Evolutionary conservation across 2,329 filamentous ascomycete species (phyloP).

Genomic region (Laburnicola sp.): DNA sequence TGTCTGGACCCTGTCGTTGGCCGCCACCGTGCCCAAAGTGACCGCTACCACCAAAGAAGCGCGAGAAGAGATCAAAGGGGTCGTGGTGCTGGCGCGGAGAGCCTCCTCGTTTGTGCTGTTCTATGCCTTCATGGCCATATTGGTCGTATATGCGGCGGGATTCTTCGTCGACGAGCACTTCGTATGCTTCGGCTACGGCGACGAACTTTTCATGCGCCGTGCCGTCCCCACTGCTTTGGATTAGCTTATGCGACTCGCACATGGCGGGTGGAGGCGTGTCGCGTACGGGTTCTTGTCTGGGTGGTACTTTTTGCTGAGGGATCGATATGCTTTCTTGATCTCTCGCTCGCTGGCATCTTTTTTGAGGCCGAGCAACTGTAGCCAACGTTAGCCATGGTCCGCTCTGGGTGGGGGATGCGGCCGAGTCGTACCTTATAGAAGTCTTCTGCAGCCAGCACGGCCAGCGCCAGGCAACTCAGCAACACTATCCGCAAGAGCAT

Average conservation of each 20-base stretch:
- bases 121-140: constrained; percentile 87
- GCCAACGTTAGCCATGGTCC: constrained; percentile 17
- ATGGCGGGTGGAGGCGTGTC: constrained; percentile 17
- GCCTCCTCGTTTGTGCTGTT: constrained; percentile 76
- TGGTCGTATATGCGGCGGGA: constrained; percentile 90
- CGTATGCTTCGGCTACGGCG: constrained; percentile 92
- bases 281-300: constrained; percentile 96
- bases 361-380: constrained; percentile 76
- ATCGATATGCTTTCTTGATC: constrained; percentile 91
- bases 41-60: constrained; percentile 91
- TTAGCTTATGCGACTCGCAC: constrained; percentile 13
- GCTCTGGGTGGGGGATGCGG: background rate
- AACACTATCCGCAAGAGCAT: constrained; percentile 52
- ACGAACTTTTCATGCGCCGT: constrained; percentile 89
- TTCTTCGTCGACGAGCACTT: constrained; percentile 78
- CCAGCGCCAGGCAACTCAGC: constrained; percentile 46
- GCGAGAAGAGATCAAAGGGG: constrained; percentile 93
- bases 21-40: constrained; percentile 78
- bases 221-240: constrained; percentile 66
- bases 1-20: constrained; percentile 80
- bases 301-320: constrained; percentile 91
- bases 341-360: constrained; percentile 81
- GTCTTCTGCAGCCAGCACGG: constrained; percentile 62
- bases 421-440: constrained; percentile 69
- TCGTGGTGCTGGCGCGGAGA: constrained; percentile 65